phyloP scores from a whole-genome alignment of 1,284 basidiomycete species.

The Ustilago trichophora region DNA sequence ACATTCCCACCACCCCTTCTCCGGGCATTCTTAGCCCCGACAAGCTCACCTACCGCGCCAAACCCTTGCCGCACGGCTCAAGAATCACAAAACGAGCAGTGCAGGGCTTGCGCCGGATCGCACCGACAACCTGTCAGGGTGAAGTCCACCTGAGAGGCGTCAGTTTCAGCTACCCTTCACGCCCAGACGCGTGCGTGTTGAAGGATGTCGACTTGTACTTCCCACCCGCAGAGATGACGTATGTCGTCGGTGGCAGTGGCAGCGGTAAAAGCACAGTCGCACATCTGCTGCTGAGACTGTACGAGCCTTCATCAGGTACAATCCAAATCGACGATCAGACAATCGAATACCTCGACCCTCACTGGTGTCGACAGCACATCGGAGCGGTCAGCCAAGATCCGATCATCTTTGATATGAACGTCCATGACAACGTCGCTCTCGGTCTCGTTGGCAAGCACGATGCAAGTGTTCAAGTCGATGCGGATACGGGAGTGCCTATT shows the following conservation, averaged over 20 bases:
- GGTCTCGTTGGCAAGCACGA: slow-evolving; percentile 69
- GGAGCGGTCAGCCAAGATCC: slow-evolving; percentile 80
- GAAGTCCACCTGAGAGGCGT: slow-evolving; percentile 81
- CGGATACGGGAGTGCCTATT: slow-evolving; percentile 36
- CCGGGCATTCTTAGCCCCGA: slow-evolving; percentile 13
- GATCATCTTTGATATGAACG: slow-evolving; percentile 80
- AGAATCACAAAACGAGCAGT: slow-evolving; percentile 6
- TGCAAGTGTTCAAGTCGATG: background rate
- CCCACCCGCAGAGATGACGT: slow-evolving; percentile 85
- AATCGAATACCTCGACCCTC: slow-evolving; percentile 75
- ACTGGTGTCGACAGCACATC: slow-evolving; percentile 78
- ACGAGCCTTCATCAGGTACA: slow-evolving; percentile 69
- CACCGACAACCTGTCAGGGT: slow-evolving; percentile 69
- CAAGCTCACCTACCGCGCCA: slow-evolving; percentile 13
- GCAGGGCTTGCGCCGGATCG: slow-evolving; percentile 40
- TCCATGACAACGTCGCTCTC: slow-evolving; percentile 89
- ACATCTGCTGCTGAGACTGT: slow-evolving; percentile 81
- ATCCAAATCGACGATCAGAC: slow-evolving; percentile 86
- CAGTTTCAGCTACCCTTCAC: slow-evolving; percentile 86
- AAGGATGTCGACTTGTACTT: slow-evolving; percentile 76
- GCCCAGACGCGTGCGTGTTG: slow-evolving; percentile 74
- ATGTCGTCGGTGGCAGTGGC: slow-evolving; percentile 89
- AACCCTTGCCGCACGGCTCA: background rate
- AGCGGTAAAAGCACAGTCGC: slow-evolving; percentile 93
- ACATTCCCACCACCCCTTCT: slow-evolving; percentile 27